Base-by-base conservation (phyloP, 768 basidiomycete genomes). In the Hebeloma cylindrosporum region DNA sequence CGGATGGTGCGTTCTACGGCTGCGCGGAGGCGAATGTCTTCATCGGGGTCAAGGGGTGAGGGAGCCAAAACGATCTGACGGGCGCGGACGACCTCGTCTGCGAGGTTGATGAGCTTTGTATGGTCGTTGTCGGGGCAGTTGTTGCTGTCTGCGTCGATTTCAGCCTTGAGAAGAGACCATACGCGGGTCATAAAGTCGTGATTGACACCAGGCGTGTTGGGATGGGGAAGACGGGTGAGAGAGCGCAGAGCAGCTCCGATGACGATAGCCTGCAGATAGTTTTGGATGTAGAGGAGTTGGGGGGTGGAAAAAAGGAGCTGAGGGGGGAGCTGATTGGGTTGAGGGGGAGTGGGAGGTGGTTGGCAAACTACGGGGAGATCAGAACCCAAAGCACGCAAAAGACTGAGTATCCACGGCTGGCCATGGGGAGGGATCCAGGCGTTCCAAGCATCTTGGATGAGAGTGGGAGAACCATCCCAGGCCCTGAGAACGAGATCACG, bases 81-180 rank as follows among this genome's bases (percentile, higher is more conserved):
- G 4, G 78, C 78, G 17, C 75, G 79, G 22, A 88, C 60, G 33
- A 88, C 79, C 58, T 89, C 87, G 56, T 88, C 87, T 1, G 82
- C 83, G 18, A 89, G 75, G 58, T 88, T 81, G 34, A 80, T 59
- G 27, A 88, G 60, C 54, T 82, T 85, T 13, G 80, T 82, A 14
- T 47, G 50, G 6, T 64, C 61, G 1, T 63, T 56, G 56, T 54
- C 47, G 8, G 28, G 13, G 18, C 27, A 25, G 18, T 41, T 27
- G 63, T 63, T 30, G 65, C 45, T 23, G 40, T 54, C 70, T 1
- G 72, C 63, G 47, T 72, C 70, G 32, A 86, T 74, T 52, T 85
- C 83, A 13, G 70, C 63, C 48, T 71, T 71, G 16, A 88, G 73
- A 8, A 88, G 73, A 2, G 77, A 66, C 85, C 85, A 88, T 7